Base-by-base conservation (phyloP, 805 yeast genomes). In the Schwanniomyces sp. region DNA sequence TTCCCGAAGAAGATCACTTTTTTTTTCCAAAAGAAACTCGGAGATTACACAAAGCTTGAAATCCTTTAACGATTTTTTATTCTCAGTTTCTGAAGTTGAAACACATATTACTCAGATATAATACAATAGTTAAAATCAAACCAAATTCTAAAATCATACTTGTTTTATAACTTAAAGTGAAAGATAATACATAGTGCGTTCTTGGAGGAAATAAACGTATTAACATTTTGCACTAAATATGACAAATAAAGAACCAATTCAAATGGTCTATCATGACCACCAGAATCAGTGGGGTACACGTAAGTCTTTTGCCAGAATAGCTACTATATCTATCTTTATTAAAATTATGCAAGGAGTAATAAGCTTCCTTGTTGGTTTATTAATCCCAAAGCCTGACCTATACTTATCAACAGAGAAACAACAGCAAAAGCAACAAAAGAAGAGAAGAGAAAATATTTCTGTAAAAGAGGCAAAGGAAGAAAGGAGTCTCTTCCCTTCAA, bases 401-500 rank as follows among this genome's bases (percentile, higher is more conserved):
- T 25, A 16, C 27, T 39, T 39, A 21, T 26, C 41, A 5, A 25
- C 41, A 8, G 41, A 39, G 16, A 34, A 34, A 9, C 38, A 34
- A 16, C 5, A 3, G 5, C 11, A n/a, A 9, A 26, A 39, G n/a
- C 41, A 39, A n/a, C 41, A 25, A 6, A 11, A 39, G 21, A 24
- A 39, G 12, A 14, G 10, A 7, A 26, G 26, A 5, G 27, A 39
- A 21, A 25, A 41, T 26, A 29, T 17, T 16, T 14, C 10, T 16
- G 34, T 29, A 16, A 25, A 24, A 7, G 32, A 27, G 10, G 25
- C 24, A 14, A 21, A 26, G 14, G 17, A 30, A 12, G 29, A 25
- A 8, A 39, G 39, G 5, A 30, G 28, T 7, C 42, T 53, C 6
- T 53, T 53, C 42, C 57, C 57, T 2, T 36, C 49, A 10, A 53